A percentile compares a stretch with the other conserved stretches of the same genome.
Evolutionary conservation across 345 rosid species (phyloP).

Genomic region (Erucastrum elatum): DNA sequence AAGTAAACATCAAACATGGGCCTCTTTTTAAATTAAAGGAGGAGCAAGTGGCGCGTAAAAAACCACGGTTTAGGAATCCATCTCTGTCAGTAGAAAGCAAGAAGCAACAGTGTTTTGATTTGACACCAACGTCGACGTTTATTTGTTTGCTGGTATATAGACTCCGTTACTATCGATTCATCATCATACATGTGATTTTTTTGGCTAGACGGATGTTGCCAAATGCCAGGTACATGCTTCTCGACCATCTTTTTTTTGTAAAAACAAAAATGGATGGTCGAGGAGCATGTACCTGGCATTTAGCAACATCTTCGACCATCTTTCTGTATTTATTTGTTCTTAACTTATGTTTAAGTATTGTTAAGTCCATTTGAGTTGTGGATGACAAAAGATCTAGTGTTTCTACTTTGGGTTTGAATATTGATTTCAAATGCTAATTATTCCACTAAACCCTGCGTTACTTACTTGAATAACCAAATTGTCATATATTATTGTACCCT

Average conservation of each 20-base stretch:
- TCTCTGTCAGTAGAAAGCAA: slow-evolving; percentile 39
- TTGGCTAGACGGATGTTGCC: not conserved
- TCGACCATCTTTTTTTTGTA: not conserved
- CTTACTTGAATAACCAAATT: not conserved
- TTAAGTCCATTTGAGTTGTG: not conserved
- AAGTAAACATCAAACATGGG: not conserved
- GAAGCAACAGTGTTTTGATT: slow-evolving; percentile 28
- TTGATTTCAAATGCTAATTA: not conserved
- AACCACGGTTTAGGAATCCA: slow-evolving; percentile 11
- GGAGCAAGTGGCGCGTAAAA: slow-evolving; percentile 25
- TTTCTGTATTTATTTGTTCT: not conserved
- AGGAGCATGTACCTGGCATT: no score
- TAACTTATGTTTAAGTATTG: not conserved
- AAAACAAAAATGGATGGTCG: no score
- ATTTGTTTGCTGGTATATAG: not conserved
- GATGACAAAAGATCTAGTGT: not conserved
- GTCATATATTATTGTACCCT: not conserved
- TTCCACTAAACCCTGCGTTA: not conserved
- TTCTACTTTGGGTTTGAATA: not conserved
- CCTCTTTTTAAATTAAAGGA: slow-evolving; percentile 33
- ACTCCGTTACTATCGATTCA: slow-evolving; percentile 7
- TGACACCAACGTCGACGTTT: slow-evolving; percentile 32
- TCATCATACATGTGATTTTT: not conserved
- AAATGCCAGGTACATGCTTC: not conserved
- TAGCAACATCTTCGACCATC: not conserved